These are phyloP conservation scores for Penicillium vulpinum DNA, from an alignment of 2,329 filamentous ascomycete species.

Conservation along the genomic window DNA sequence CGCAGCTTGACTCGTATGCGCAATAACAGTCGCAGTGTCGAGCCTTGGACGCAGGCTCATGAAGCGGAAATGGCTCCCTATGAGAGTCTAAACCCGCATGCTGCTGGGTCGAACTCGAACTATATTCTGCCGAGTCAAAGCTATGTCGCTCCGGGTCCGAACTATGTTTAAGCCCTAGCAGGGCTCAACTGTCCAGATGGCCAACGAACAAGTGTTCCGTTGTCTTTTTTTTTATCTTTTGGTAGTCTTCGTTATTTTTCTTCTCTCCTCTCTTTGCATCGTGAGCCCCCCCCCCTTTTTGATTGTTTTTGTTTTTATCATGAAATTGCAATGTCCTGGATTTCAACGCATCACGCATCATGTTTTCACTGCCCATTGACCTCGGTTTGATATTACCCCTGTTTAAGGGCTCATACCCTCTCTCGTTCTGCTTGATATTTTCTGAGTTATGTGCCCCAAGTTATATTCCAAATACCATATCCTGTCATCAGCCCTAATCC, in stretches of 20 bases:
- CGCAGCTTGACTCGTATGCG: constrained; percentile 59
- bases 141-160: constrained; percentile 10
- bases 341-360: constrained; percentile 4
- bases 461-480: constrained; percentile 6
- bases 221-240: not conserved
- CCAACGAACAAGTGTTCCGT: not conserved
- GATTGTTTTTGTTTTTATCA: constrained; percentile 4
- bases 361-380: not conserved
- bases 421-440: constrained; percentile 3
- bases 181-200: no score
- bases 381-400: not conserved
- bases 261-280: constrained; percentile 1
- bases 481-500: not conserved
- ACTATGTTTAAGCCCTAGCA: not conserved
- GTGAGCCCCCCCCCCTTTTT: not conserved
- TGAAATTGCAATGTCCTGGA: constrained; percentile 9
- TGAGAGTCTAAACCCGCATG: constrained; percentile 27
- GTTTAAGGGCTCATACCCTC: constrained; percentile 15
- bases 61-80: constrained; percentile 27
- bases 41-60: constrained; percentile 22
- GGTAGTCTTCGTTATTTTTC: not conserved
- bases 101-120: constrained; percentile 10
- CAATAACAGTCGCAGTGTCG: constrained; percentile 53
- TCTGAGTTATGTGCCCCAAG: not conserved
- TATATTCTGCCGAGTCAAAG: constrained; percentile 17